Evolutionary conservation across 108 stramenopile species (phyloP).

Genomic region (Mayamaea pseudoterrestris): DNA sequence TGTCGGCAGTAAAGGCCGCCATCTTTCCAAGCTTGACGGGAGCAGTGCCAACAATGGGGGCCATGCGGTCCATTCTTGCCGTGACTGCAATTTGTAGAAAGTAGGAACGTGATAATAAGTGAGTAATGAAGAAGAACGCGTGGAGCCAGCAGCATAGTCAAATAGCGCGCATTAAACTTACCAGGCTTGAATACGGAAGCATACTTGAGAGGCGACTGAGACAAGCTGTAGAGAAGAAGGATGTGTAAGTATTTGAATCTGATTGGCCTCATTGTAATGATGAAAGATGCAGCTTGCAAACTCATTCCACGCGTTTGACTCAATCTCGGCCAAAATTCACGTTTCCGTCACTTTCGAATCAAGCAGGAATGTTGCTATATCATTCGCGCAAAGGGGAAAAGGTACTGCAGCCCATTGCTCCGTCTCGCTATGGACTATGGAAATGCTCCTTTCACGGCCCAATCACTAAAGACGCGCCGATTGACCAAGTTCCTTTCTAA

Average conservation of each 20-base stretch:
- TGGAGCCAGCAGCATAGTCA: not conserved
- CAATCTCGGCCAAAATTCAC: not conserved
- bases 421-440: no score
- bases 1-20: not conserved
- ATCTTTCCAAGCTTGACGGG: conserved; percentile 2
- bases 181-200: not conserved
- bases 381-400: not conserved
- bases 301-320: not conserved
- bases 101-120: not conserved
- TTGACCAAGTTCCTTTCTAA: not conserved
- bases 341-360: not conserved
- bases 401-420: no score
- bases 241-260: not conserved
- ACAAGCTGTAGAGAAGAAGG: not conserved
- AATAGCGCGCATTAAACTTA: not conserved
- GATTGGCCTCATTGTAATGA: not conserved
- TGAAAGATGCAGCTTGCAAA: not conserved
- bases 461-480: no score
- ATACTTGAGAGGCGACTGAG: conserved; percentile 1
- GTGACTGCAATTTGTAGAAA: not conserved
- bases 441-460: no score
- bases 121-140: not conserved
- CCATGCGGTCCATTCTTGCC: not conserved
- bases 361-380: not conserved
- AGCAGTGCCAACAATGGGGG: not conserved